phyloP scores from a whole-genome alignment of 345 rosid species.

The Melaleuca quinquenervia region DNA sequence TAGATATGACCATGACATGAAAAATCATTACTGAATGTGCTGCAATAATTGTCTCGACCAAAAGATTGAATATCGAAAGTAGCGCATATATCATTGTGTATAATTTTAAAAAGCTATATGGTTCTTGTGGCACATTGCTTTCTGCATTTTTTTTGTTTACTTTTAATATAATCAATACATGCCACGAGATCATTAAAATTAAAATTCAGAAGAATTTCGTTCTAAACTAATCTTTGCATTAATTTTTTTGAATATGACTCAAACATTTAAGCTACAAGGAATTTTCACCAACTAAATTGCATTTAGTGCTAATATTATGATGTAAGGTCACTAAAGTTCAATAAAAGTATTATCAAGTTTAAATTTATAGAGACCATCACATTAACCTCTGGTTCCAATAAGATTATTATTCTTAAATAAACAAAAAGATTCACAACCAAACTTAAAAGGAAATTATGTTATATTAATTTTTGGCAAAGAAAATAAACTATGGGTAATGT shows the following conservation, averaged over 20 bases:
- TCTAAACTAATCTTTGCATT: background rate
- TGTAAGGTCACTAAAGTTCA: background rate
- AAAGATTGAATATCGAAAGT: too few species aligned
- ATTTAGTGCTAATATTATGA: background rate
- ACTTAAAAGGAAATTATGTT: background rate
- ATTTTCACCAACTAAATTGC: background rate
- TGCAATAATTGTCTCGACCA: too few species aligned
- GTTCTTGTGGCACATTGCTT: too few species aligned
- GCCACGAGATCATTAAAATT: background rate
- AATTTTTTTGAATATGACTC: constrained; percentile 2
- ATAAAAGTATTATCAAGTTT: too few species aligned
- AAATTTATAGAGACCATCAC: constrained; percentile 2
- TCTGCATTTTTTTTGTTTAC: too few species aligned
- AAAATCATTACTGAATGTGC: too few species aligned
- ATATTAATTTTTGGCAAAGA: constrained; percentile 1
- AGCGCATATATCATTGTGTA: too few species aligned
- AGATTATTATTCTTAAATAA: background rate
- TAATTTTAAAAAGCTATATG: too few species aligned
- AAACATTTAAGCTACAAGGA: constrained; percentile 12
- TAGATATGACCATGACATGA: too few species aligned
- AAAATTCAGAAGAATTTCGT: background rate
- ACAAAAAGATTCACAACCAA: background rate
- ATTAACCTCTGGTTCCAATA: background rate
- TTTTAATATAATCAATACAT: too few species aligned
- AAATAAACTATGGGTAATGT: background rate